Evolutionary conservation across 176 grass and related monocot species (phyloP), one percentile per base, ranked within the genome.

Genomic region (Oryza coarctata): DNA sequence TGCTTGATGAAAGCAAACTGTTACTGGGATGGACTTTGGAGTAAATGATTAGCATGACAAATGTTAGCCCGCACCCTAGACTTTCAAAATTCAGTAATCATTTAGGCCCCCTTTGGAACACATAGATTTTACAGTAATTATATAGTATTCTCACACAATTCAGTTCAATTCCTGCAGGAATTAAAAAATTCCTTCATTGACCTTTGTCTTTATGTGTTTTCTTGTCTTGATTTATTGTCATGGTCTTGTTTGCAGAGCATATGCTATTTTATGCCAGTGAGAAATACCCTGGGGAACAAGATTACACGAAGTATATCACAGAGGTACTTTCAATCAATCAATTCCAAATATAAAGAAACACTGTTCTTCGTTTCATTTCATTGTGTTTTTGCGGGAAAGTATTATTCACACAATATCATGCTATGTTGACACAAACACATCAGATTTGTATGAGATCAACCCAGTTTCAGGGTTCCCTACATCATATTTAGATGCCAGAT

Each of bases 201-300:
- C 13, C 5, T 33, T 31, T 31, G 28, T 9, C 26, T 14, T 64
- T 25, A 39, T 73, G 14, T 30, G 7, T 82, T 79, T 45, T 50
- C 32, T 38, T 29, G 8, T 74, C 50, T 79, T 75, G 12, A 80
- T 80, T 69, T 85, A 18, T 81, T 23, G 65, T 7, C 32, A 65
- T 89, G 34, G 32, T 31, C 58, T 86, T 89, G 34, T 29, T 87
- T 86, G 70, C 89, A 98, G 96, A 98, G 64, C 96, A 98, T 86
- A 98, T 98, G 96, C 86, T 98, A 20, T 98, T 98, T 90, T 98
- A 95, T 90, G 96, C 96, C 50, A 98, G 96, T 32, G 93, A 98
- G 89, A 98, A 98, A 80, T 98, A 98, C 86, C 96, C 96, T 63
- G 88, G 84, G 71, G 96, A 98, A 86, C 73, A 93, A 47, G 84